phyloP scores from a whole-genome alignment of 768 basidiomycete genomes.

The Gymnopilus dilepis region DNA sequence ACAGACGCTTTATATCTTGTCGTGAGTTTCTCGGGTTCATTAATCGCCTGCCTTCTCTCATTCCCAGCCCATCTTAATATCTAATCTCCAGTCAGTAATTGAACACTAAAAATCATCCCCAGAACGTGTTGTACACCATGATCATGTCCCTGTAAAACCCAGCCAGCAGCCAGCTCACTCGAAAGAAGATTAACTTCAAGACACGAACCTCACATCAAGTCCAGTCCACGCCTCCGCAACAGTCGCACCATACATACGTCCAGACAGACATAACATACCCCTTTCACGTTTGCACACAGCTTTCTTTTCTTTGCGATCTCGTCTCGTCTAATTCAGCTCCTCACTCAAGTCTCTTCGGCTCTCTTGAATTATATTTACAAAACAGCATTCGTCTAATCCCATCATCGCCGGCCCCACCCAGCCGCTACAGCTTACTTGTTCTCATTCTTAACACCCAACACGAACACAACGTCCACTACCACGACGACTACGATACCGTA shows the following conservation, averaged over 20 bases:
- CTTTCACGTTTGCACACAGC: conserved; percentile 22
- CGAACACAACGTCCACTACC: conserved; percentile 19
- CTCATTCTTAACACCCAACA: conserved; percentile 16
- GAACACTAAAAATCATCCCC: conserved; percentile 31
- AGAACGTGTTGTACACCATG: conserved; percentile 48
- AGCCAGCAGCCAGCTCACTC: conserved; percentile 5
- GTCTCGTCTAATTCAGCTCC: conserved; percentile 5
- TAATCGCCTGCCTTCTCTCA: neutral
- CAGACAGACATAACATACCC: conserved; percentile 32
- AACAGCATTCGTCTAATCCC: conserved; percentile 28
- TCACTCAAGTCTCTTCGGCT: no score
- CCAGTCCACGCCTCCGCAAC: conserved; percentile 19
- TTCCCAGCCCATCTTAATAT: conserved; percentile 11
- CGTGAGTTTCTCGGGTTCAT: conserved; percentile 5
- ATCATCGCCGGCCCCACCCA: conserved; percentile 7
- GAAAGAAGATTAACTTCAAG: no score
- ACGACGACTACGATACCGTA: conserved; percentile 23
- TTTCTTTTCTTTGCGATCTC: conserved; percentile 19
- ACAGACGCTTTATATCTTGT: conserved; percentile 14
- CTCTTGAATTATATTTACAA: conserved; percentile 27
- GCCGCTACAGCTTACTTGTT: no score
- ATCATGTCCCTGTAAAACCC: conserved; percentile 47
- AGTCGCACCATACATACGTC: conserved; percentile 25
- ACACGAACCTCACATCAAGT: conserved; percentile 31
- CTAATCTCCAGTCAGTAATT: conserved; percentile 17